A percentile compares a stretch with the other conserved stretches of the same genome.
These are phyloP conservation scores for Eutrema japonicum DNA, from an alignment of 345 rosid species.

Conservation along the genomic window DNA sequence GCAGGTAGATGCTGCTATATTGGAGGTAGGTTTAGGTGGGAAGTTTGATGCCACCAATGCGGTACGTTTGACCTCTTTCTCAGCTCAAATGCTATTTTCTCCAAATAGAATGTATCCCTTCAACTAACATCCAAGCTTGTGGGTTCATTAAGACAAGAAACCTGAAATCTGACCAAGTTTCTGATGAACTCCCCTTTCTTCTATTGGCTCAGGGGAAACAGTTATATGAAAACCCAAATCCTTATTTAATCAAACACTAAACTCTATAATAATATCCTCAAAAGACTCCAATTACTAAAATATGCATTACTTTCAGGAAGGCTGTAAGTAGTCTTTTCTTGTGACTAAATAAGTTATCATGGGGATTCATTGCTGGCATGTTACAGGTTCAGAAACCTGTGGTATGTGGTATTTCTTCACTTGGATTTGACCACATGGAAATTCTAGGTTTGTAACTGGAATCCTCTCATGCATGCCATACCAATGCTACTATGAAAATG, in stretches of 20 bases:
- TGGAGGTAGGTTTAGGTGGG: slow-evolving; percentile 98
- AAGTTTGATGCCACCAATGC: slow-evolving; percentile 94
- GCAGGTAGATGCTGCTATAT: slow-evolving; percentile 92
- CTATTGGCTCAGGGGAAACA: not conserved
- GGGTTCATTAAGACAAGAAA: slow-evolving; percentile 18
- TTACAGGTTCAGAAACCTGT: slow-evolving; percentile 82
- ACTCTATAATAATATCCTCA: not conserved
- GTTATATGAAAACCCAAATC: slow-evolving; percentile 5
- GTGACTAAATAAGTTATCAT: slow-evolving; percentile 27
- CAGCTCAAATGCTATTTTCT: not conserved
- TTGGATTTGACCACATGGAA: slow-evolving; percentile 99
- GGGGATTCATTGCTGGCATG: slow-evolving; percentile 23
- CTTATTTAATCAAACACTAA: slow-evolving; percentile 1
- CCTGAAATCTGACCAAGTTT: slow-evolving; percentile 2
- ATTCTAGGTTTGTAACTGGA: slow-evolving; percentile 81
- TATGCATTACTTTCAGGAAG: slow-evolving; percentile 11
- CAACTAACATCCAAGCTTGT: not conserved
- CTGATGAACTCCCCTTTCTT: not conserved
- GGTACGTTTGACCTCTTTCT: slow-evolving; percentile 52
- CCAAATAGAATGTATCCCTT: slow-evolving; percentile 14
- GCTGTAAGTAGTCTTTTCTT: slow-evolving; percentile 3
- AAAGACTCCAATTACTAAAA: not conserved
- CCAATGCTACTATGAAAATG: slow-evolving; percentile 14
- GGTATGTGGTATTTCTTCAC: slow-evolving; percentile 89
- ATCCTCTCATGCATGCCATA: slow-evolving; percentile 29